Base-by-base conservation (phyloP, 2,329 filamentous ascomycete genomes). In the Alternaria alternata region DNA sequence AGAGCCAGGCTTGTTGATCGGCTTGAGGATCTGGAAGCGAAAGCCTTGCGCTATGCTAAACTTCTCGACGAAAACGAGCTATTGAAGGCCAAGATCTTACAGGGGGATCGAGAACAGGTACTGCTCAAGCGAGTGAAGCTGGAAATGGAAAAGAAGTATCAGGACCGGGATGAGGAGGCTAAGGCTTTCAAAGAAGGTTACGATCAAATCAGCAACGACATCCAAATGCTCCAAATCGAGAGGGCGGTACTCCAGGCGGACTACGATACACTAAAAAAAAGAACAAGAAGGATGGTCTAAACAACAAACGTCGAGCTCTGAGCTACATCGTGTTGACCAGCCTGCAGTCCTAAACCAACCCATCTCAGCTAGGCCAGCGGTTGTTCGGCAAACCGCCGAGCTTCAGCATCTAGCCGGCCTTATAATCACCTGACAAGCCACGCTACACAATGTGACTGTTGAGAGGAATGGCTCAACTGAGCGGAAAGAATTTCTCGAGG, bases 161-260 rank as follows among this genome's bases (percentile, higher is more conserved):
- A 24, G 34, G 26, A 55, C 12, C 24, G 43, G 2, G 44, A 48
- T 20, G 32, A 38, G 7, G 26, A 48, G 5, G 53, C 41, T 6
- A 47, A 24, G 7, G 34, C 28, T 5, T n/a, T 55, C 4, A 42
- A 18, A 5, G 24, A 55, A 22, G 53, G 53, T 1, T 55, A 55
- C 26, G 34, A 55, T n/a, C 43, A 55, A 32, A 34, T 48, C n/a
- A 39, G 32, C n/a, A 42, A 47, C 7, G 43, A 48, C 7, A 55
- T 30, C 16, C 42, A 26, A 20, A n/a, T 28, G 9, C 32, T 55
- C 5, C 43, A 32, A 7, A 47, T 9, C 5, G 53, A 55, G n/a
- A 55, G 28, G 22, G 6, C n/a, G 7, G 43, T 30, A 39, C 53
- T 55, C 12, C 43, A 47, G 34, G 9, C n/a, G 6, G 32, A 55